phyloP scores from a whole-genome alignment of 1,284 basidiomycete genomes.

The Leucoagaricus sp. region DNA sequence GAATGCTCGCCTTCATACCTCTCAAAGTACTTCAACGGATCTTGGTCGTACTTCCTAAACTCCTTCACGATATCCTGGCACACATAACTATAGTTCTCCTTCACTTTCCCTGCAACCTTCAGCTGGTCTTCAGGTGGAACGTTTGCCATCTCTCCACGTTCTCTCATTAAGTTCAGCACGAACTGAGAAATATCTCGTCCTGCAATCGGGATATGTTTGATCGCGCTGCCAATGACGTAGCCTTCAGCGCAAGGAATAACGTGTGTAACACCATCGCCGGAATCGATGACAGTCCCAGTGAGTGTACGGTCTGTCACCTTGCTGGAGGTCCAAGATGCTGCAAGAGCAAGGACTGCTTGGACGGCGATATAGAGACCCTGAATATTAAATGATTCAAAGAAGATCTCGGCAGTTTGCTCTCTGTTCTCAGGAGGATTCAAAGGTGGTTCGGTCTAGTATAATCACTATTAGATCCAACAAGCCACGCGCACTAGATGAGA shows the following conservation, averaged over 20 bases:
- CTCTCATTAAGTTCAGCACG: constrained; percentile 94
- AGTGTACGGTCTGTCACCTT: constrained; percentile 91
- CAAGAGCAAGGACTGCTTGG: constrained; percentile 98
- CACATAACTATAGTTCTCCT: constrained; percentile 98
- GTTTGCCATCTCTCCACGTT: constrained; percentile 87
- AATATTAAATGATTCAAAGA: constrained; percentile 99
- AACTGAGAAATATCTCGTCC: constrained; percentile 98
- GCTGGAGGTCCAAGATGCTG: constrained; percentile 96
- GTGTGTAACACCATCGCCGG: constrained; percentile 98
- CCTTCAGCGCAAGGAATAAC: constrained; percentile 97
- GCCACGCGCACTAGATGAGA: constrained; percentile 11
- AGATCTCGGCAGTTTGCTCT: constrained; percentile 99
- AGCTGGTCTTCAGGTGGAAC: constrained; percentile 98
- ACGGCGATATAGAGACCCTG: constrained; percentile 98
- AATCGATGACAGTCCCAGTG: constrained; percentile 98
- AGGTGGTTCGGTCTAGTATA: constrained; percentile 89
- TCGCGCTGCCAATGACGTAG: constrained; percentile 98
- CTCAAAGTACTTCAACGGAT: constrained; percentile 96
- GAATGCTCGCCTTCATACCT: constrained; percentile 92
- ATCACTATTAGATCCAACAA: neutral
- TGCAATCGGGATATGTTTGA: constrained; percentile 99
- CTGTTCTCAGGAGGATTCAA: constrained; percentile 98
- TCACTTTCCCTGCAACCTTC: constrained; percentile 91
- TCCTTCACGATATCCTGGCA: constrained; percentile 99
- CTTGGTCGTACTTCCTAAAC: constrained; percentile 96